Conservation (phyloP, 352 stramenopile species). For the Pythium phragmiticola region DNA sequence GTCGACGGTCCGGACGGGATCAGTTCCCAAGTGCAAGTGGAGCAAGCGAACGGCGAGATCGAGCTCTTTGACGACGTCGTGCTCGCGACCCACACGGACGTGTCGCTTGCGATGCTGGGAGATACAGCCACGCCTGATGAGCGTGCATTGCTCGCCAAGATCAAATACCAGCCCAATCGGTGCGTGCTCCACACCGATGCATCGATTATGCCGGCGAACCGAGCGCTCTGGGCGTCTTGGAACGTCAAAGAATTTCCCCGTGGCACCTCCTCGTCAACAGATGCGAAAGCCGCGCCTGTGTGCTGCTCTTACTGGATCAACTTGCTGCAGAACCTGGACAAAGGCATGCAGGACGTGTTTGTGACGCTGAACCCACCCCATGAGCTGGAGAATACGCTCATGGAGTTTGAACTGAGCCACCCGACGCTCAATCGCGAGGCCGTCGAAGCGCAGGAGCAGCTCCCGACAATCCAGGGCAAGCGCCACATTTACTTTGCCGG, state of each 20-base stretch:
- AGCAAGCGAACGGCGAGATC: slow-evolving; percentile 22
- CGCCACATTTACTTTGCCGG: slow-evolving; percentile 87
- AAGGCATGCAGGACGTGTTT: slow-evolving; percentile 59
- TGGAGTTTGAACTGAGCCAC: slow-evolving; percentile 58
- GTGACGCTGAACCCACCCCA: slow-evolving; percentile 87
- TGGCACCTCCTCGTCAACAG: not conserved
- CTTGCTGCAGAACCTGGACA: slow-evolving; percentile 79
- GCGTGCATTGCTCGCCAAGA: slow-evolving; percentile 44
- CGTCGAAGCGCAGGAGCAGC: slow-evolving; percentile 46
- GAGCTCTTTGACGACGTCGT: slow-evolving; percentile 47
- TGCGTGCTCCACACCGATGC: slow-evolving; percentile 38
- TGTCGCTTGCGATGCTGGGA: slow-evolving; percentile 23
- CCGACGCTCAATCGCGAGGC: slow-evolving; percentile 74
- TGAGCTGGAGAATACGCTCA: slow-evolving; percentile 44
- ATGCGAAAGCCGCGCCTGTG: slow-evolving; percentile 32
- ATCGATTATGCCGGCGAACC: slow-evolving; percentile 64
- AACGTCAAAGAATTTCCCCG: slow-evolving; percentile 74
- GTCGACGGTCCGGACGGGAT: slow-evolving; percentile 29
- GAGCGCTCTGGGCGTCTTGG: slow-evolving; percentile 78
- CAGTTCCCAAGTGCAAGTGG: slow-evolving; percentile 17
- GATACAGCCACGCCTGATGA: slow-evolving; percentile 31
- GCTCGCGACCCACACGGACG: slow-evolving; percentile 41
- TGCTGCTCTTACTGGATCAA: slow-evolving; percentile 88
- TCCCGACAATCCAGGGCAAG: slow-evolving; percentile 61
- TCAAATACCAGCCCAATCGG: slow-evolving; percentile 40